Conservation (phyloP, 2,329 filamentous ascomycete genomes). For the Beauveria sp. region DNA sequence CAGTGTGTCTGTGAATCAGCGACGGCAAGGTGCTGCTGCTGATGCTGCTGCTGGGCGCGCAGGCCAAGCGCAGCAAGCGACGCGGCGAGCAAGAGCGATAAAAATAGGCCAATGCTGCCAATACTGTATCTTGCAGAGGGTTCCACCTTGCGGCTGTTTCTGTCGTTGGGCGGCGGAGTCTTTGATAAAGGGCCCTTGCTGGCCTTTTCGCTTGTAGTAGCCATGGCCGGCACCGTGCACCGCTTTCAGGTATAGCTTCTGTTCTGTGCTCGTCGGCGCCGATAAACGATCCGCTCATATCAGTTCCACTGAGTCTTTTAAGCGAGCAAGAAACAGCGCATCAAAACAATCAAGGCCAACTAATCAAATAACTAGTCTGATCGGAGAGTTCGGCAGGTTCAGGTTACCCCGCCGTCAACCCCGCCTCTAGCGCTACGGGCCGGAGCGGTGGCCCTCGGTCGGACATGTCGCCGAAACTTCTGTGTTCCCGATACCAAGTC, state of each 20-base stretch:
- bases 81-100: neutral
- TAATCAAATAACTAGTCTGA: neutral
- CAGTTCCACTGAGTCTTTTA: no score
- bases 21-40: neutral
- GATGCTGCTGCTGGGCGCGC: neutral
- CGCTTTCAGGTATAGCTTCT: no score
- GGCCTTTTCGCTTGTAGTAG: neutral
- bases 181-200: neutral
- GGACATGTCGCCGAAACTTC: neutral
- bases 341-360: no score
- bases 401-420: neutral
- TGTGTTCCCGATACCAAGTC: neutral
- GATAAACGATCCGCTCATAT: no score
- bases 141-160: neutral
- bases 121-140: neutral
- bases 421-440: neutral
- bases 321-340: neutral
- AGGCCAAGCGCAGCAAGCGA: neutral
- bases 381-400: neutral
- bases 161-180: neutral
- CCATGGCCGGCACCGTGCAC: neutral
- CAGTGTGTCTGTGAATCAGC: slow-evolving; percentile 24
- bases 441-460: neutral
- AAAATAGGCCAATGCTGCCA: neutral
- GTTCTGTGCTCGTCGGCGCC: no score